Base-by-base conservation (phyloP, 1,139 yeast genomes). In the Taphrina deformans region DNA sequence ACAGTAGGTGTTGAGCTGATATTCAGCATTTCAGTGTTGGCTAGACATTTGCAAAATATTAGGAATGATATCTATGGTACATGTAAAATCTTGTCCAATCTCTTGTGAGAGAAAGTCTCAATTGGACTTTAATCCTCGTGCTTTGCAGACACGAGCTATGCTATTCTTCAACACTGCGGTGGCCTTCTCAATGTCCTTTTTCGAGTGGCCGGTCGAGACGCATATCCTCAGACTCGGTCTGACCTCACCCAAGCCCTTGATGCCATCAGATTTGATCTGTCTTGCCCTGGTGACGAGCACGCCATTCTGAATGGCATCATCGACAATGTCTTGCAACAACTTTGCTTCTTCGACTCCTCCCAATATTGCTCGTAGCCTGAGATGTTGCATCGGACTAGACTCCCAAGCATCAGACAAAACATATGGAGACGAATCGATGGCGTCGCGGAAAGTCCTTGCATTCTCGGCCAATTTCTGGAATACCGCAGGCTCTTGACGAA, bases 161-260 rank as follows among this genome's bases (percentile, higher is more conserved):
- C 50, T 41, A 14, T 67, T 62, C 55, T 71, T 70, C 26, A 75
- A 55, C 35, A 69, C 69, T 41, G 71, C 55, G 64, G 77, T 75
- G n/a, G 78, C 74, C 27, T 72, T 68, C 50, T 75, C 76, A 63
- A 87, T 75, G 69, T 90, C 96, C n/a, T 77, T 76, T 40, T 74
- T 73, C 1, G 82, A 74, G 67, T 86, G 81, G 2, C 83, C 86
- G 41, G 81, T 79, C 71, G 84, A 87, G 60, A 88, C 76, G 70
- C 82, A 80, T 14, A 91, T 73, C 70, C 86, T 81, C 71, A 92
- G 79, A 70, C 88, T 87, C 31, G 95, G 96, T 61, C 83, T 82
- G 52, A 89, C 80, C 2, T 96, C 95, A 69, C 89, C 80, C 66
- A 85, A 77, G 73, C 92, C 97, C 72, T 87, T 96, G 70, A 84